These are phyloP conservation scores for Solanum clarkiae DNA, from an alignment of 257 asterid genomes.

Conservation along the genomic window DNA sequence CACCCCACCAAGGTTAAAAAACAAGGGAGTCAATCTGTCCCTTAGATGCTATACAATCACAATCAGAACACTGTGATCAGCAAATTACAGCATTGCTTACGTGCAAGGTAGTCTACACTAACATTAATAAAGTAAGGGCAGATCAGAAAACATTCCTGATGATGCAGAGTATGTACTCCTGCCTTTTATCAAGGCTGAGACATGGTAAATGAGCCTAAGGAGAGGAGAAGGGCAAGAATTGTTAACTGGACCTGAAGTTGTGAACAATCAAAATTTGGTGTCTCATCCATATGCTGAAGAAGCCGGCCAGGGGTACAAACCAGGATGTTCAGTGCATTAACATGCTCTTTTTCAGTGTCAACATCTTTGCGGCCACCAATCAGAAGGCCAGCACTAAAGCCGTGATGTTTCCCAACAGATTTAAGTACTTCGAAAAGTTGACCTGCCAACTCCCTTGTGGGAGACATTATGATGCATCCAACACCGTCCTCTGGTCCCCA, in stretches of 20 bases:
- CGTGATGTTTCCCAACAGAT: slow-evolving; percentile 74
- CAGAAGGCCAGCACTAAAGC: slow-evolving; percentile 91
- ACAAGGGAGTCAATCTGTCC: not conserved
- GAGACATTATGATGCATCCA: slow-evolving; percentile 88
- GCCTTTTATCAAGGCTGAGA: not conserved
- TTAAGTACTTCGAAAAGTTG: slow-evolving; percentile 74
- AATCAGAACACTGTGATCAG: not conserved
- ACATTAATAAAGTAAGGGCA: not conserved
- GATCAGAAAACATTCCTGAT: not conserved
- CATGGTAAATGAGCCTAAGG: not conserved
- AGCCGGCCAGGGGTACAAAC: slow-evolving; percentile 97
- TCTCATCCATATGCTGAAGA: slow-evolving; percentile 99
- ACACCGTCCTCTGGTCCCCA: slow-evolving; percentile 99
- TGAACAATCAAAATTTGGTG: slow-evolving; percentile 87
- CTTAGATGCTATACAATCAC: not conserved
- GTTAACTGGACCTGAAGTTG: slow-evolving; percentile 67
- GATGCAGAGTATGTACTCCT: not conserved
- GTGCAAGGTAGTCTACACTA: not conserved
- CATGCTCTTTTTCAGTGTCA: slow-evolving; percentile 74
- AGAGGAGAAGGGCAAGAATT: not conserved
- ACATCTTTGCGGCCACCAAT: slow-evolving; percentile 96
- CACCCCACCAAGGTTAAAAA: not conserved
- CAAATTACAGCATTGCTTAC: not conserved
- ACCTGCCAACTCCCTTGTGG: slow-evolving; percentile 85
- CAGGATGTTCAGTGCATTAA: slow-evolving; percentile 67